Evolutionary conservation across 176 grass and related monocot species (phyloP), one percentile per base, ranked within the genome.

Genomic region (Echinochloa phyllopogon): DNA sequence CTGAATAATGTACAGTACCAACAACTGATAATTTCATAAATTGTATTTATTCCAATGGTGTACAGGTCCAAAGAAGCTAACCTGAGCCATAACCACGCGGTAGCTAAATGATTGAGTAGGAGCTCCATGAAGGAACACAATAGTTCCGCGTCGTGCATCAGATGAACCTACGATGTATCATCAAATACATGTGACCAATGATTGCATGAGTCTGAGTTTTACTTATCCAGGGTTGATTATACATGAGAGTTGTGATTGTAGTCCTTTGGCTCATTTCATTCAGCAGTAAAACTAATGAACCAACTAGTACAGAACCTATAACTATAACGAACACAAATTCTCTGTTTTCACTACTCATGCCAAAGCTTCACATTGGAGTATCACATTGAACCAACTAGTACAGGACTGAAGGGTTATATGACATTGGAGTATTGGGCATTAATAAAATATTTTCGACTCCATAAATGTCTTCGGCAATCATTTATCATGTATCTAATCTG

Each of bases 61-160:
- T 72, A 58, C 3, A 45, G 62, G 44, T 77, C 65, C 27, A 75
- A 67, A 48, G 38, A 86, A 80, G 49, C 79, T 87, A 86, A 98
- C 93, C 92, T 98, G 90, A 88, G 93, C 81, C 91, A 95, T 98
- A 78, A 98, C 95, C 21, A 75, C 74, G 8, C 93, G 85, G 33
- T 98, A 98, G 15, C 95, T 93, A 93, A 88, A 98, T 58, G 95
- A 98, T n/a, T 95, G 93, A 64, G 93, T 88, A 73, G 95, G 95
- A 88, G 95, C 93, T n/a, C 95, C 95, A 7, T 95, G 95, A 91
- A 98, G 79, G 75, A 98, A 98, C 53, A 95, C 56, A 55, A 98
- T 47, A 76, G 93, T 98, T 43, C 95, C 95, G 61, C 89, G 90
- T 5, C 65, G 76, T 37, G 85, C 85, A 76, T 80, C 84, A 79